A percentile compares a stretch with the other conserved stretches of the same genome.
These are phyloP conservation scores for Cystobasidiopsis lactophilus DNA, from an alignment of 768 basidiomycete genomes.

Conservation along the genomic window DNA sequence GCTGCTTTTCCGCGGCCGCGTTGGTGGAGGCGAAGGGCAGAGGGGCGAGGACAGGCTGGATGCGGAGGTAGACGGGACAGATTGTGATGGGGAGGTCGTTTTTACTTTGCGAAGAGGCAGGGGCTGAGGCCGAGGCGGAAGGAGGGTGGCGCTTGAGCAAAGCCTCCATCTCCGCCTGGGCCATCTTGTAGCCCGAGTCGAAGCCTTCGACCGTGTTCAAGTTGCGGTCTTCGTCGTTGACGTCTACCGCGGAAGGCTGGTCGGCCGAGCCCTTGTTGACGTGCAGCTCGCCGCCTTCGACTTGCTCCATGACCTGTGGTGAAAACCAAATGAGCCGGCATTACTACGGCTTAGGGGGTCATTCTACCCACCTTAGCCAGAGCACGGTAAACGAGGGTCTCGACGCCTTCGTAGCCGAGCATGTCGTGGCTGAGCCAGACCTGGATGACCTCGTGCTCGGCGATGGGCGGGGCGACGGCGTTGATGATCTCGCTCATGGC, in stretches of 20 bases:
- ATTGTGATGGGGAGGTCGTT: slow-evolving; percentile 36
- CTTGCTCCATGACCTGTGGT: slow-evolving; percentile 68
- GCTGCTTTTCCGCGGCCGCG: slow-evolving; percentile 26
- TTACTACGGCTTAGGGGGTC: neutral
- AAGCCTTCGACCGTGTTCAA: slow-evolving; percentile 66
- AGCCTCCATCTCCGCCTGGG: slow-evolving; percentile 37
- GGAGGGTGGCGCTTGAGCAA: slow-evolving; percentile 16
- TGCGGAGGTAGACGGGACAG: slow-evolving; percentile 74
- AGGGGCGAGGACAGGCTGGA: slow-evolving; percentile 58
- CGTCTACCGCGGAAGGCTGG: slow-evolving; percentile 24
- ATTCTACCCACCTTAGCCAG: slow-evolving; percentile 46
- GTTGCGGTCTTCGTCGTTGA: slow-evolving; percentile 33
- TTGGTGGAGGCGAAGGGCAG: slow-evolving; percentile 25
- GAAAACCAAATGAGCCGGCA: slow-evolving; percentile 1
- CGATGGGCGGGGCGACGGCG: slow-evolving; percentile 91
- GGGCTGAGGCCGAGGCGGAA: neutral
- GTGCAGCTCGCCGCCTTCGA: slow-evolving; percentile 73
- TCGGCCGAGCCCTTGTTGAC: slow-evolving; percentile 62
- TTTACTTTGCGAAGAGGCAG: slow-evolving; percentile 3
- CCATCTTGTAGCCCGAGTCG: slow-evolving; percentile 58
- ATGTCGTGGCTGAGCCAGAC: slow-evolving; percentile 92
- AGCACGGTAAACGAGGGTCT: slow-evolving; percentile 75
- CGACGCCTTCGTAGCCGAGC: slow-evolving; percentile 86
- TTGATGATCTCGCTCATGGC: slow-evolving; percentile 81
- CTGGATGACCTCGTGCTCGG: slow-evolving; percentile 92